Conservation (phyloP, 1,284 basidiomycete species). For the Apiotrichum sp. region DNA sequence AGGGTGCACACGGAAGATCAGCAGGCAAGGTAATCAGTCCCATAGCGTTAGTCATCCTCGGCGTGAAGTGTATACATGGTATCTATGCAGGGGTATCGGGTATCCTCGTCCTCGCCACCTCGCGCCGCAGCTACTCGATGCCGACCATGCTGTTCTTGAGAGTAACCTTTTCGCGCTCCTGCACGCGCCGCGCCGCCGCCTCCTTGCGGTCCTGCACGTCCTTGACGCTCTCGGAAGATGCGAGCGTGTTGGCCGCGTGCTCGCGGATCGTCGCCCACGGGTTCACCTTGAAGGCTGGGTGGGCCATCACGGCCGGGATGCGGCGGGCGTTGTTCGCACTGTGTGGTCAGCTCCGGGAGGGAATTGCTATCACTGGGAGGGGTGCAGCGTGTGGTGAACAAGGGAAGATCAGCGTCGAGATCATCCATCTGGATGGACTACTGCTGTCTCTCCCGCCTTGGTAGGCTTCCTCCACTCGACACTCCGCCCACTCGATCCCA, state of each 20-base stretch:
- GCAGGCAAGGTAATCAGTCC: no score
- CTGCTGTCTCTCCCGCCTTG: not conserved
- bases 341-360: not conserved
- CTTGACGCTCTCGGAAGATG: slow-evolving; percentile 17
- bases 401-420: no score
- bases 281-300: slow-evolving; percentile 41
- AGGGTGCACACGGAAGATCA: not conserved
- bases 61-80: slow-evolving; percentile 9
- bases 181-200: not conserved
- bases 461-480: not conserved
- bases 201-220: slow-evolving; percentile 10
- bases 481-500: not conserved
- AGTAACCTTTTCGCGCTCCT: not conserved
- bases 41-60: not conserved
- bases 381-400: no score
- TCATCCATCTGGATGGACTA: not conserved
- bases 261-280: slow-evolving; percentile 46
- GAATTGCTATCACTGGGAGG: no score
- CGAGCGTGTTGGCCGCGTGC: slow-evolving; percentile 42
- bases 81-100: slow-evolving; percentile 1
- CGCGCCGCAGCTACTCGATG: slow-evolving; percentile 5
- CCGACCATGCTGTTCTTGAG: slow-evolving; percentile 9
- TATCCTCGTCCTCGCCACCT: not conserved
- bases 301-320: slow-evolving; percentile 40
- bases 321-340: slow-evolving; percentile 33